These are phyloP conservation scores for Annulohypoxylon truncatum DNA, from an alignment of 2,329 filamentous ascomycete species.

Conservation along the genomic window DNA sequence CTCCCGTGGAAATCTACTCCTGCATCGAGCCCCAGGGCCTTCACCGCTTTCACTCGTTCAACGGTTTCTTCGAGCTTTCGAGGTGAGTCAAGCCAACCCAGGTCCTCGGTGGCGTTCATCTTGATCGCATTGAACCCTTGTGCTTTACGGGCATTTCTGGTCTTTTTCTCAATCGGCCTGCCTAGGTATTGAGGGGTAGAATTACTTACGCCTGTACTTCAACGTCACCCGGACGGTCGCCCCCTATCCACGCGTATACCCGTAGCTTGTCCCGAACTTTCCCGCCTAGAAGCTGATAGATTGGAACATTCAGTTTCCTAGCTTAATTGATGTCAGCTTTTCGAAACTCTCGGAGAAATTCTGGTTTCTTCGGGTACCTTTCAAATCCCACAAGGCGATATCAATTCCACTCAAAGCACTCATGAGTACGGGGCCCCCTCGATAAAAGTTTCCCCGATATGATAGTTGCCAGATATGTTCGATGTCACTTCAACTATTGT, in stretches of 20 bases:
- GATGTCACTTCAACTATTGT: constrained; percentile 67
- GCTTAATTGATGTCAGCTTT: constrained; percentile 47
- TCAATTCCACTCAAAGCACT: constrained; percentile 81
- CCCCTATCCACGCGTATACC: constrained; percentile 84
- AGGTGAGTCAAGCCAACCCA: constrained; percentile 82
- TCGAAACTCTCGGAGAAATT: background rate
- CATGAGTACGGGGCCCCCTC: constrained; percentile 84
- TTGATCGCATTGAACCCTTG: constrained; percentile 77
- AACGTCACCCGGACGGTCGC: constrained; percentile 76
- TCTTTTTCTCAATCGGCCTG: constrained; percentile 1
- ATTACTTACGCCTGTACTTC: constrained; percentile 67
- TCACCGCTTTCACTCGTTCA: constrained; percentile 75
- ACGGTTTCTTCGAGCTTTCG: constrained; percentile 70
- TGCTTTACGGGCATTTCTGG: constrained; percentile 64
- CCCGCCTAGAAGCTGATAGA: constrained; percentile 80
- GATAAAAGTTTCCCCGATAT: constrained; percentile 79
- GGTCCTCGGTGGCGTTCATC: constrained; percentile 83
- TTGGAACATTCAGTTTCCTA: constrained; percentile 67
- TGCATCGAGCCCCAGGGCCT: constrained; percentile 75
- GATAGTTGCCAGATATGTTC: constrained; percentile 83
- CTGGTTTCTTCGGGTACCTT: constrained; percentile 56
- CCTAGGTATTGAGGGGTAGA: background rate
- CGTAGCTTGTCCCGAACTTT: constrained; percentile 76
- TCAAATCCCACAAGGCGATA: constrained; percentile 84
- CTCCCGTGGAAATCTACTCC: constrained; percentile 84